Evolutionary conservation across 352 stramenopile genomes (phyloP), one percentile per base, ranked within the genome.

Genomic region (Aphanomyces euteiches): DNA sequence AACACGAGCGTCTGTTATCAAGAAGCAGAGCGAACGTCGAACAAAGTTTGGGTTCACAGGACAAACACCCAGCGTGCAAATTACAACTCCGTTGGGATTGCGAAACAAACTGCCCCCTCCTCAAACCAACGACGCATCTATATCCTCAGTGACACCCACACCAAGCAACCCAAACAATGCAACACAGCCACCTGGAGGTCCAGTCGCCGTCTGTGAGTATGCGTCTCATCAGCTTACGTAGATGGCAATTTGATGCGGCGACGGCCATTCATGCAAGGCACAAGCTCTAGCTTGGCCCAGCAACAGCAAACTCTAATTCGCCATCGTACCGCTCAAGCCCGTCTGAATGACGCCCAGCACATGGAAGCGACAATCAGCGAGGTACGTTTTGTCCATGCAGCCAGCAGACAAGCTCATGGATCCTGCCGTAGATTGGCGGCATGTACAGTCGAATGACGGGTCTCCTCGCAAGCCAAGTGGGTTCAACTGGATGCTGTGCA

Each of bases 361-460:
- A 83, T 94, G 39, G 86, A 94, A 65, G 91, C 83, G 48, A 92
- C 83, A 15, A 94, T 94, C 60, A 83, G 92, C 17, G 86, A 94
- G 80, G 84, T 92, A 72, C 67, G 38, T 34, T 56, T 36, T 28
- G 28, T 28, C 2, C 28, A 28, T 28, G 28, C 28, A 2, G 28
- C 28, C 28, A 28, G 28, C 28, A 28, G 28, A 28, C 28, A 28
- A 28, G 0, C 28, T 28, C 28, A 28, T 28, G 0, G 28, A 28
- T 28, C 28, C 28, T 28, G 45, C 3, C 57, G 13, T 65, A 94
- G 86, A 94, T 94, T 66, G 89, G 82, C 36, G 82, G 84, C 21
- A 94, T 94, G 87, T 94, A 92, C 76, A 92, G 82, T 12, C 81
- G 84, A 12, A 94, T 94, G 87, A 84, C 87, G 38, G 89, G 79